phyloP scores from a whole-genome alignment of 306 rosid species.

The Morella rubra region DNA sequence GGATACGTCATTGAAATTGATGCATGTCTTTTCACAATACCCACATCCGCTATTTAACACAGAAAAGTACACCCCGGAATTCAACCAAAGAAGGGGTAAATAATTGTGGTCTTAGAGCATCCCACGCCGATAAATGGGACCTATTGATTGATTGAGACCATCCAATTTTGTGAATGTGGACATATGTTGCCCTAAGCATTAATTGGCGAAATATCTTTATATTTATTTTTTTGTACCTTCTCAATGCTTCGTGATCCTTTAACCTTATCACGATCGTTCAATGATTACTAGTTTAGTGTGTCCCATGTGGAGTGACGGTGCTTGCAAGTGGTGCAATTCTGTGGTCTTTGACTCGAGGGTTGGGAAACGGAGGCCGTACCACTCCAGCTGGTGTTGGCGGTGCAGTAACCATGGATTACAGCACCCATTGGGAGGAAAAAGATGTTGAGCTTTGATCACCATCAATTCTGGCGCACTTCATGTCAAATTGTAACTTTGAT shows the following conservation, averaged over 20 bases:
- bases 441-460: too few relatives aligned
- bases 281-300: background rate
- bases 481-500: too few relatives aligned
- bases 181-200: background rate
- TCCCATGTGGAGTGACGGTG: background rate
- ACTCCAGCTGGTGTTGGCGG: background rate
- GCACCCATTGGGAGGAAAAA: background rate
- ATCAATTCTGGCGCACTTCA: too few relatives aligned
- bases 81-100: background rate
- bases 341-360: background rate
- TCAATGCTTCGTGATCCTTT: background rate
- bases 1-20: conserved; percentile 17
- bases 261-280: background rate
- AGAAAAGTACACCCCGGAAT: background rate
- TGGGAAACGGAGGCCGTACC: background rate
- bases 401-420: background rate
- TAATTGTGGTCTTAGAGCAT: conserved; percentile 5
- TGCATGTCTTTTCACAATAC: conserved; percentile 7
- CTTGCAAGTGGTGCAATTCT: background rate
- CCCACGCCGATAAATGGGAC: conserved; percentile 21
- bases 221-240: background rate
- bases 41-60: background rate
- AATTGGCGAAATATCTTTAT: background rate
- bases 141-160: background rate
- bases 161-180: background rate